Evolutionary conservation across 1,284 basidiomycete species (phyloP).

Genomic region (Sparassis latifolia): DNA sequence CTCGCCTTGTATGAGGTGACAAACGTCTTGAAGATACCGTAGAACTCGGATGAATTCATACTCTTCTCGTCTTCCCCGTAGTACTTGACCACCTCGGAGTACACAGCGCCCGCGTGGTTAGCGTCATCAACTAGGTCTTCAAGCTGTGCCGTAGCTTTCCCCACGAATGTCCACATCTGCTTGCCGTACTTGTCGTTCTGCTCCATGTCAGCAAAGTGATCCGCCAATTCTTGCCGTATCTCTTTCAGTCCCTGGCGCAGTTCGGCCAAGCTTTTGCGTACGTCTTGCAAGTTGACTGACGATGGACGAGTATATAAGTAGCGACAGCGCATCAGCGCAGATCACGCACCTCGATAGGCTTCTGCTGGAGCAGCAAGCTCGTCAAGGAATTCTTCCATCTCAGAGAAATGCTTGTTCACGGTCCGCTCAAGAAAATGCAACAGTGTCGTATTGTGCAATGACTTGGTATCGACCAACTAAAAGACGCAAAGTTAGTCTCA

Average conservation of each 20-base stretch:
- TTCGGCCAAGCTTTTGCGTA: conserved; percentile 65
- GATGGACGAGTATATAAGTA: conserved; percentile 2
- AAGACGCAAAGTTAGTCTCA: too few species aligned
- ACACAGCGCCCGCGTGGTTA: conserved; percentile 74
- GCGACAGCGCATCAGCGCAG: not conserved
- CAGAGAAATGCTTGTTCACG: conserved; percentile 81
- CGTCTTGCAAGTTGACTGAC: conserved; percentile 71
- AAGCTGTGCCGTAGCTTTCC: conserved; percentile 66
- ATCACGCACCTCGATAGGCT: conserved; percentile 70
- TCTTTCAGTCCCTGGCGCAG: conserved; percentile 75
- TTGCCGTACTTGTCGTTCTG: conserved; percentile 73
- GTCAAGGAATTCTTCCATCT: conserved; percentile 84
- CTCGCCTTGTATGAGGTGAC: conserved; percentile 82
- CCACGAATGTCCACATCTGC: conserved; percentile 86
- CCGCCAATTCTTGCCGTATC: conserved; percentile 73
- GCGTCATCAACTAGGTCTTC: conserved; percentile 83
- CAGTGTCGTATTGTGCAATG: conserved; percentile 86
- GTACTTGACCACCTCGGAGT: conserved; percentile 79
- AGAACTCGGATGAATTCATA: conserved; percentile 82
- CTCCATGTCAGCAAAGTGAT: conserved; percentile 71
- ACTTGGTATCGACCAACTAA: conserved; percentile 96
- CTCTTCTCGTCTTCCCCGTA: conserved; percentile 90
- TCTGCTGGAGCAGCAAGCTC: conserved; percentile 89
- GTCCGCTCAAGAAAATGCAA: conserved; percentile 94
- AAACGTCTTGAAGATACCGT: conserved; percentile 92